These are phyloP conservation scores for Amanita molliuscula DNA, from an alignment of 768 basidiomycete genomes.

Conservation along the genomic window DNA sequence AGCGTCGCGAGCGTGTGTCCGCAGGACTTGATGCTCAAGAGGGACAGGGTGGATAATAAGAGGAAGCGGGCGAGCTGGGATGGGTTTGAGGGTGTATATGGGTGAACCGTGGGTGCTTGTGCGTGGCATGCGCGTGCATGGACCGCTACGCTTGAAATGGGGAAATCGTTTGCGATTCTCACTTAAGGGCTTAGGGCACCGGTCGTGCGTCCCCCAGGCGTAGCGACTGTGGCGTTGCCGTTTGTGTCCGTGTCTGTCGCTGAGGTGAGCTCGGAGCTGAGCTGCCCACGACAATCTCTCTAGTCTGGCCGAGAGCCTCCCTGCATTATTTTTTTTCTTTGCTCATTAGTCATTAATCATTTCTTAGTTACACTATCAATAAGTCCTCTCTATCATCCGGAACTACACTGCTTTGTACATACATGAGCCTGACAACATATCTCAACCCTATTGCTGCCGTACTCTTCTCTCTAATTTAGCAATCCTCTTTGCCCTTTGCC, in stretches of 20 bases:
- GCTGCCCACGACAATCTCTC: background rate
- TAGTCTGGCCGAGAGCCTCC: background rate
- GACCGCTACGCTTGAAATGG: background rate
- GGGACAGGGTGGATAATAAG: slow-evolving; percentile 20
- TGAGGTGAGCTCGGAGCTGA: background rate
- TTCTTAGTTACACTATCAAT: no score
- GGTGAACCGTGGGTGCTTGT: background rate
- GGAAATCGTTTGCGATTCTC: background rate
- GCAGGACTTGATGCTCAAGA: slow-evolving; percentile 22
- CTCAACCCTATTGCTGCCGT: no score
- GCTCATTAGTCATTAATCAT: background rate
- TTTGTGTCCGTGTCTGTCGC: background rate
- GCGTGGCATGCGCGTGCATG: slow-evolving; percentile 5
- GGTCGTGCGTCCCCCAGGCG: background rate
- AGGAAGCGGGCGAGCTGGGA: slow-evolving; percentile 34
- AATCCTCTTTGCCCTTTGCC: no score
- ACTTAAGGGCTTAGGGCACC: slow-evolving; percentile 5
- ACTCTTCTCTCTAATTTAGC: no score
- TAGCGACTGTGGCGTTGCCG: background rate
- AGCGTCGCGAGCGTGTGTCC: slow-evolving; percentile 25
- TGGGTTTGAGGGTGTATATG: slow-evolving; percentile 13
- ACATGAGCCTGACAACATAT: no score
- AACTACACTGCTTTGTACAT: no score
- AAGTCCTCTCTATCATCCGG: no score
- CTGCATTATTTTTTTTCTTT: background rate